phyloP scores from a whole-genome alignment of 345 rosid genomes.

The Boechera divaricarpa region DNA sequence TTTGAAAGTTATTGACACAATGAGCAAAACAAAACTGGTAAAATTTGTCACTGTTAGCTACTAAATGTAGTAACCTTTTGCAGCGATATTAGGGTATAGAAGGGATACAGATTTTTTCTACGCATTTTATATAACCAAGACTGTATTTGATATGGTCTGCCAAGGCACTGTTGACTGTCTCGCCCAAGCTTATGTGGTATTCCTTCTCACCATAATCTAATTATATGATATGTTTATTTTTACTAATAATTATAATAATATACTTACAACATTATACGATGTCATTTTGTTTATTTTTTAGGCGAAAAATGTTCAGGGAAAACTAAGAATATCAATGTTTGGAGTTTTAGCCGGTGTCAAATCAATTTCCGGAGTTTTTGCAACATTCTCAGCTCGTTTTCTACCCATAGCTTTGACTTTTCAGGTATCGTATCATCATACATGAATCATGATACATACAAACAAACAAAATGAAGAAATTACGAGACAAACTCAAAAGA shows the following conservation, averaged over 20 bases:
- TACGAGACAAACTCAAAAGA: background rate
- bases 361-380: slow-evolving; percentile 57
- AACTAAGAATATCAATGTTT: slow-evolving; percentile 63
- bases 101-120: slow-evolving; percentile 68
- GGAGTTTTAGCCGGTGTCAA: slow-evolving; percentile 64
- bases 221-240: background rate
- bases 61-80: slow-evolving; percentile 14
- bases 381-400: slow-evolving; percentile 75
- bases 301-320: slow-evolving; percentile 65
- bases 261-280: background rate
- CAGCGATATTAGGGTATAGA: slow-evolving; percentile 81
- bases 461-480: too few relatives aligned
- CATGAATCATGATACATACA: background rate
- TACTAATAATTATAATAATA: too few relatives aligned
- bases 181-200: slow-evolving; percentile 85
- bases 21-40: too few relatives aligned
- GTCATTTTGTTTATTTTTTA: slow-evolving; percentile 29
- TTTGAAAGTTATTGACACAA: too few relatives aligned
- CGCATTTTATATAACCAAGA: slow-evolving; percentile 60
- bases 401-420: slow-evolving; percentile 59
- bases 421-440: slow-evolving; percentile 54
- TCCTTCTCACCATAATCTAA: background rate
- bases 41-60: background rate
- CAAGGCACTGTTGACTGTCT: slow-evolving; percentile 68
- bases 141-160: slow-evolving; percentile 64